Evolutionary conservation across 257 asterid genomes (phyloP).

Genomic region (Ballota nigra): DNA sequence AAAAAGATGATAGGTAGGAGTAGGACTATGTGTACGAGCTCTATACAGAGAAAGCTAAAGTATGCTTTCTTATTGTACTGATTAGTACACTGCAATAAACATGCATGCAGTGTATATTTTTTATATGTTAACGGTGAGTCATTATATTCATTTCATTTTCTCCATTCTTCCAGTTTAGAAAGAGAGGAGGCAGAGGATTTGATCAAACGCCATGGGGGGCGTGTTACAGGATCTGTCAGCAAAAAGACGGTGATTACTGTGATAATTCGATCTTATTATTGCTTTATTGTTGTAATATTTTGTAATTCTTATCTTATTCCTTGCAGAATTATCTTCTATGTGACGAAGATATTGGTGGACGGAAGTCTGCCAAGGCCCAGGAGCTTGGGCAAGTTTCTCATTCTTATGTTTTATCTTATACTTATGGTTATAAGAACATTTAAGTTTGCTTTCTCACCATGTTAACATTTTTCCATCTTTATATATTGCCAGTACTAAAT

Average conservation of each 20-base stretch:
- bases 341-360: constrained; percentile 93
- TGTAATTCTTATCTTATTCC: constrained; percentile 28
- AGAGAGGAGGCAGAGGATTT: constrained; percentile 99
- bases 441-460: constrained; percentile 2
- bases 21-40: not conserved
- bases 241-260: constrained; percentile 82
- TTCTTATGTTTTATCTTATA: constrained; percentile 15
- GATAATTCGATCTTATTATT: constrained; percentile 11
- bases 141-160: constrained; percentile 16
- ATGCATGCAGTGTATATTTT: constrained; percentile 1
- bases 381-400: constrained; percentile 80
- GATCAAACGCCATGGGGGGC: constrained; percentile 95
- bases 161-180: constrained; percentile 72
- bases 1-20: not conserved
- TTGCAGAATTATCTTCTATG: constrained; percentile 92
- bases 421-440: constrained; percentile 4
- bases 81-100: not conserved
- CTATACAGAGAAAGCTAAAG: not conserved
- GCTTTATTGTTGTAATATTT: constrained; percentile 14
- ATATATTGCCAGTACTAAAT: constrained; percentile 56
- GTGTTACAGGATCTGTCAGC: constrained; percentile 98
- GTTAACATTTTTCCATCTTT: constrained; percentile 11
- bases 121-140: not conserved
- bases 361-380: constrained; percentile 84
- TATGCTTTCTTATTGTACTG: constrained; percentile 4